Evolutionary conservation across 1,284 basidiomycete genomes (phyloP).

Genomic region (Trichosporon asahii): DNA sequence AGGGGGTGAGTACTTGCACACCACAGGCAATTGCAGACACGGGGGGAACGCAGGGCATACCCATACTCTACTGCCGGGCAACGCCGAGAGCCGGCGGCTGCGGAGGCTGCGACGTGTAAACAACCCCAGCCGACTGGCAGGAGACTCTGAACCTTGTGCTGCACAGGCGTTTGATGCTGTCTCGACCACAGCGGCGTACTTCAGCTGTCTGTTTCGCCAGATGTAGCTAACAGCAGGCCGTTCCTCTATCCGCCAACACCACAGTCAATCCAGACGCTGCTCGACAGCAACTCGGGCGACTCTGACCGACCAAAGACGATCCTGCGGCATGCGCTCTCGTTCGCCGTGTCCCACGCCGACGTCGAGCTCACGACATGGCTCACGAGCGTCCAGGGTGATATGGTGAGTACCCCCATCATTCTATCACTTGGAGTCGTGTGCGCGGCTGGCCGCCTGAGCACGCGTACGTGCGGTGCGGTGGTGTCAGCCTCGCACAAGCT

Average conservation of each 20-base stretch:
- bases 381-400: constrained; percentile 31
- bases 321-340: constrained; percentile 39
- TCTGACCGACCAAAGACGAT: constrained; percentile 12
- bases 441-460: no score
- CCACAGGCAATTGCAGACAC: no score
- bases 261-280: background rate
- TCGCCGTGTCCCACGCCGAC: constrained; percentile 41
- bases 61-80: no score
- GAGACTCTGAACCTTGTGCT: background rate
- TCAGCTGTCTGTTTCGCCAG: no score
- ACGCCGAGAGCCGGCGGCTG: no score
- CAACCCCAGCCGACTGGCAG: background rate
- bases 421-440: background rate
- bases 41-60: no score
- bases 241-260: constrained; percentile 10
- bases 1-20: background rate
- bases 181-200: background rate
- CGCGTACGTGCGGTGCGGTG: no score
- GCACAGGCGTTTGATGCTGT: background rate
- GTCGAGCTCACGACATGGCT: constrained; percentile 42
- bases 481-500: background rate
- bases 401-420: constrained; percentile 36
- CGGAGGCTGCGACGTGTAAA: background rate
- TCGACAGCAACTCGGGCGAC: background rate
- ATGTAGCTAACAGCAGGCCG: background rate